Evolutionary conservation across 2,329 filamentous ascomycete species (phyloP).

Genomic region (Westerdykella sp.): DNA sequence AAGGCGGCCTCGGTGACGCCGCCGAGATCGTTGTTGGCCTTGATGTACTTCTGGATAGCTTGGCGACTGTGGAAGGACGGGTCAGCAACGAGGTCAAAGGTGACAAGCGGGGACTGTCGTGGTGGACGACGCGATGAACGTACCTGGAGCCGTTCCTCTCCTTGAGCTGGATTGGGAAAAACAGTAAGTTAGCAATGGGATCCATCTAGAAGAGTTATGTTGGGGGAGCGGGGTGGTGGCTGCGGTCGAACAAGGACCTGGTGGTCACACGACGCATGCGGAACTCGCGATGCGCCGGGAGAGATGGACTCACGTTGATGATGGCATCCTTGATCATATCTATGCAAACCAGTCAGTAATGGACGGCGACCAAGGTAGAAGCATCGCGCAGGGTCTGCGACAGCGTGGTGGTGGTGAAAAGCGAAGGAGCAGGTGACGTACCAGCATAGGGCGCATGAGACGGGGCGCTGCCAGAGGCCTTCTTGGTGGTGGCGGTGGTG

Average conservation of each 20-base stretch:
- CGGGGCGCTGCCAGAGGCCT: conserved; percentile 48
- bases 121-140: conserved; percentile 36
- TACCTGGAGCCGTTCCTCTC: conserved; percentile 66
- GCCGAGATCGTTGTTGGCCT: conserved; percentile 62
- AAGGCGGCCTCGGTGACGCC: conserved; percentile 52
- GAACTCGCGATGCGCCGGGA: conserved; percentile 43
- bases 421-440: conserved; percentile 38
- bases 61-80: conserved; percentile 51
- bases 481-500: conserved; percentile 49
- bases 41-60: conserved; percentile 69
- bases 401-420: conserved; percentile 40
- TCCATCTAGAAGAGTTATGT: conserved; percentile 4
- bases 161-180: conserved; percentile 51
- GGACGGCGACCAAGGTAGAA: conserved; percentile 46
- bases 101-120: conserved; percentile 16
- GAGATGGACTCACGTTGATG: conserved; percentile 58
- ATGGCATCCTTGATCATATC: conserved; percentile 71
- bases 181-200: conserved; percentile 45
- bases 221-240: conserved; percentile 16
- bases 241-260: conserved; percentile 28
- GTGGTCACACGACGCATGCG: conserved; percentile 31
- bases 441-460: conserved; percentile 62
- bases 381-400: conserved; percentile 39
- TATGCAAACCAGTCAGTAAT: conserved; percentile 49
- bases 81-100: conserved; percentile 30